A percentile compares a stretch with the other conserved stretches of the same genome.
Evolutionary conservation across 2,329 filamentous ascomycete species (phyloP).

Genomic region (Botrytis byssoidea): DNA sequence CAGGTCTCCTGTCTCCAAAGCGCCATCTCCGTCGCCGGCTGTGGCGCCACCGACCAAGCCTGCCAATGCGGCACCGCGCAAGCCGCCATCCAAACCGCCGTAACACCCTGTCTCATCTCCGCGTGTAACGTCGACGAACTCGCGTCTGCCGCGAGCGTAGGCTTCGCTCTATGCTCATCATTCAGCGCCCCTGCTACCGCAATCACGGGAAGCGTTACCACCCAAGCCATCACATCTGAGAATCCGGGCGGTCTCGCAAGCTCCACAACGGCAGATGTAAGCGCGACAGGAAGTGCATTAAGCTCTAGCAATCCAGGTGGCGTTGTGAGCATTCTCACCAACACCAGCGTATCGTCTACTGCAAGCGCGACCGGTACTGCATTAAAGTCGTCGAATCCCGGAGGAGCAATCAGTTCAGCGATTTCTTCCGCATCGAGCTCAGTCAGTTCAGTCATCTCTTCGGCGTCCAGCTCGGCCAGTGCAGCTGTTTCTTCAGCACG

Average conservation of each 20-base stretch:
- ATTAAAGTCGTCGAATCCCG: background rate
- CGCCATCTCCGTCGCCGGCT: constrained; percentile 42
- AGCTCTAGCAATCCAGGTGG: background rate
- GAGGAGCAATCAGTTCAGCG: background rate
- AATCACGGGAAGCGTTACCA: background rate
- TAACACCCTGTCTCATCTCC: constrained; percentile 36
- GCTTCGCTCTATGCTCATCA: constrained; percentile 37
- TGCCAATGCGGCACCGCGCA: constrained; percentile 42
- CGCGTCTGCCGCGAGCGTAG: constrained; percentile 39
- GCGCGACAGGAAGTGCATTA: background rate
- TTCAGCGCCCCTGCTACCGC: constrained; percentile 32
- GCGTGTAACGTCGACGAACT: constrained; percentile 40
- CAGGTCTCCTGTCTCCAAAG: constrained; percentile 39
- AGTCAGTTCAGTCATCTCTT: background rate
- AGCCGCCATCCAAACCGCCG: constrained; percentile 38
- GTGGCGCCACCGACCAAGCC: constrained; percentile 40
- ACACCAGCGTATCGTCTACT: background rate
- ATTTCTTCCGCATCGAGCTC: background rate
- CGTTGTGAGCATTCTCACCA: background rate
- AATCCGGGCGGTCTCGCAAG: background rate
- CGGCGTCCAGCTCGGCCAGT: background rate
- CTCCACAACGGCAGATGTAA: background rate
- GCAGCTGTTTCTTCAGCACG: background rate
- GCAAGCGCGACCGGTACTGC: background rate
- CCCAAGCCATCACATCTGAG: background rate